Conservation (phyloP, 805 yeast species). For the Kuraishia molischiana region DNA sequence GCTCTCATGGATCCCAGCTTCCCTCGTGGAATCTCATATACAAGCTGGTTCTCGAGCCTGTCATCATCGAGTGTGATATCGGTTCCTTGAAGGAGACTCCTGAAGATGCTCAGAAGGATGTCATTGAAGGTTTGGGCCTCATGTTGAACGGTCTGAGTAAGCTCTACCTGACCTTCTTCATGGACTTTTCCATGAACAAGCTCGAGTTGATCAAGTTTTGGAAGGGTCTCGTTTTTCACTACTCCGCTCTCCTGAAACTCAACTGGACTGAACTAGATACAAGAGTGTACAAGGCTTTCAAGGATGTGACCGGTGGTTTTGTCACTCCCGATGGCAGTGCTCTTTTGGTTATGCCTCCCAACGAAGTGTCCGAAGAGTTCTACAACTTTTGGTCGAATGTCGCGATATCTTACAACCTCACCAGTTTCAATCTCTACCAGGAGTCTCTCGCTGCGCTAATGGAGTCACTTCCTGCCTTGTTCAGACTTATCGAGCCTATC, state of each 20-base stretch:
- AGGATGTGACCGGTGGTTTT: slow-evolving; percentile 33
- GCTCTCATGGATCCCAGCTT: slow-evolving; percentile 52
- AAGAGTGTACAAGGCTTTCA: slow-evolving; percentile 44
- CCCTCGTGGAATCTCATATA: slow-evolving; percentile 66
- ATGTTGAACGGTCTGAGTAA: slow-evolving; percentile 59
- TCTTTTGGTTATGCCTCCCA: slow-evolving; percentile 14
- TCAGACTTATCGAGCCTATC: slow-evolving; percentile 22
- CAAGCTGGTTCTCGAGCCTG: slow-evolving; percentile 45
- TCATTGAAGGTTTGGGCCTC: slow-evolving; percentile 45
- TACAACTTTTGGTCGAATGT: slow-evolving; percentile 42
- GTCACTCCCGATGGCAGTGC: slow-evolving; percentile 3
- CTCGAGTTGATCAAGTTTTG: slow-evolving; percentile 30
- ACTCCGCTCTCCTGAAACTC: slow-evolving; percentile 26
- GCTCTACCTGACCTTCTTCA: slow-evolving; percentile 45
- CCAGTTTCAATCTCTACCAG: slow-evolving; percentile 33
- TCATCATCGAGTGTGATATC: slow-evolving; percentile 22
- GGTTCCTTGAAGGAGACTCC: neutral
- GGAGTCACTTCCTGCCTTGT: slow-evolving; percentile 40
- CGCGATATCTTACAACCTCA: slow-evolving; percentile 32
- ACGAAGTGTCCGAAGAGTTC: slow-evolving; percentile 24
- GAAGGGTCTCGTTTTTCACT: slow-evolving; percentile 44
- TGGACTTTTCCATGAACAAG: slow-evolving; percentile 14
- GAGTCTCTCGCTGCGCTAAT: slow-evolving; percentile 50
- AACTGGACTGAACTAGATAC: slow-evolving; percentile 42
- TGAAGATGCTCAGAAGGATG: neutral